Evolutionary conservation across 805 yeast genomes (phyloP), one percentile per base, ranked within the genome.

Genomic region (Saccharomycopsis fodiens): DNA sequence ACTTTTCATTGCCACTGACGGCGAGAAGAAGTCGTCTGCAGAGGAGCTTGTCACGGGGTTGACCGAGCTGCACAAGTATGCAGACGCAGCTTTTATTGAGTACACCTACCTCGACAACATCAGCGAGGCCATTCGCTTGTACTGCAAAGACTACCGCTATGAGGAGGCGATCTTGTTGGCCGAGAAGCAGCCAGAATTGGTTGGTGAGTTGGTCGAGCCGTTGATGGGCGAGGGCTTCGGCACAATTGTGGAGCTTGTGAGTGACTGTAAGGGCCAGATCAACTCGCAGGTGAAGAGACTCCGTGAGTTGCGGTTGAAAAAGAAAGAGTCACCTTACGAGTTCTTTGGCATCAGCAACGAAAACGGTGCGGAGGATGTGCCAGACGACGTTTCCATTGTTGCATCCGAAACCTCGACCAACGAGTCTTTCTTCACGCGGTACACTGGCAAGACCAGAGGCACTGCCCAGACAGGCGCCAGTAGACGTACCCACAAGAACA

Each of bases 381-480:
- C 96, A 1, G 99, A 93, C 62, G 85, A 89, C 60, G 93, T 93
- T 7, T 89, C 97, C 0, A 74, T 93, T 52, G 97, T 97, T 0
- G 93, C 95, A 1, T 84, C 96, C 0, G 97, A 88, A 61, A 80
- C 95, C 0, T 86, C 97, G 0, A 85, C 95, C 0, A 83, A 85
- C 23, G 94, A 91, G 32, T 88, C 97, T 0, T 86, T 89, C 62
- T 85, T 87, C 67, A 93, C 99, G 1, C 75, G 95, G 59, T 93
- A 93, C 62, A 93, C 98, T 0, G 98, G 97, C 52, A 89, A 91
- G 64, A 89, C 97, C 1, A 72, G 83, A 1, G 96, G 96, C 20
- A 93, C 98, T 2, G 97, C 97, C 3, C 84, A 85, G 59, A 93
- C 98, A 0, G 97, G 97, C 23, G 97, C 93, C 2, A 82, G 96